These are phyloP conservation scores for Magnolia officinalis DNA, from an alignment of 164 flowering plant genomes.

Conservation along the genomic window DNA sequence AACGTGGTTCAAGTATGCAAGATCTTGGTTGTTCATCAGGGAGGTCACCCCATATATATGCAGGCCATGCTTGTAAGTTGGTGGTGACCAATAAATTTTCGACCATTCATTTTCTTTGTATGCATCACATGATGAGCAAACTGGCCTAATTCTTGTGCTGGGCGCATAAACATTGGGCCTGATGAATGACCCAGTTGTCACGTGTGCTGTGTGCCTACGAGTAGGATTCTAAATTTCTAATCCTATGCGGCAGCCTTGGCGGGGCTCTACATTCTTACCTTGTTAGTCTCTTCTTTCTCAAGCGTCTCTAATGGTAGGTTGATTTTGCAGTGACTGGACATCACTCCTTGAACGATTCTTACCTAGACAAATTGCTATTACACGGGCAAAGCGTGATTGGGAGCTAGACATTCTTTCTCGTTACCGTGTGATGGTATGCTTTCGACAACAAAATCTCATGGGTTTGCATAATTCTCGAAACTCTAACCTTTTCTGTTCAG, in stretches of 20 bases:
- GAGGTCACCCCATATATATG: not conserved
- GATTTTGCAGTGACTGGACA: conserved; percentile 77
- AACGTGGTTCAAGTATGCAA: not conserved
- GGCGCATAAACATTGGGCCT: too few relatives aligned
- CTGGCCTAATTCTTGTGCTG: not conserved
- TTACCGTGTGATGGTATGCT: conserved; percentile 65
- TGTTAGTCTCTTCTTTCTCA: not conserved
- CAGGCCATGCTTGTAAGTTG: not conserved
- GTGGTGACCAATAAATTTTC: not conserved
- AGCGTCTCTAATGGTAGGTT: not conserved
- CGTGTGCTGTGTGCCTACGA: too few relatives aligned
- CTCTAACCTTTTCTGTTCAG: not conserved
- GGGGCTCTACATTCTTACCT: not conserved
- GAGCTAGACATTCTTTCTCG: conserved; percentile 89
- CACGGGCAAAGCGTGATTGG: conserved; percentile 93
- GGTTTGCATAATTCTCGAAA: not conserved
- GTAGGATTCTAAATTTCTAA: too few relatives aligned
- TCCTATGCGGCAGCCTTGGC: not conserved
- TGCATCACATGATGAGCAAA: not conserved
- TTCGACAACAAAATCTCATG: not conserved
- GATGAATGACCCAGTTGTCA: too few relatives aligned
- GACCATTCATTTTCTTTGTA: not conserved
- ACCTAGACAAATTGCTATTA: conserved; percentile 94
- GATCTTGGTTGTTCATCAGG: not conserved
- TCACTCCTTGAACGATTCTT: conserved; percentile 86